Evolutionary conservation across 1,139 yeast species (phyloP).

Genomic region (Wickerhamiella infanticola): DNA sequence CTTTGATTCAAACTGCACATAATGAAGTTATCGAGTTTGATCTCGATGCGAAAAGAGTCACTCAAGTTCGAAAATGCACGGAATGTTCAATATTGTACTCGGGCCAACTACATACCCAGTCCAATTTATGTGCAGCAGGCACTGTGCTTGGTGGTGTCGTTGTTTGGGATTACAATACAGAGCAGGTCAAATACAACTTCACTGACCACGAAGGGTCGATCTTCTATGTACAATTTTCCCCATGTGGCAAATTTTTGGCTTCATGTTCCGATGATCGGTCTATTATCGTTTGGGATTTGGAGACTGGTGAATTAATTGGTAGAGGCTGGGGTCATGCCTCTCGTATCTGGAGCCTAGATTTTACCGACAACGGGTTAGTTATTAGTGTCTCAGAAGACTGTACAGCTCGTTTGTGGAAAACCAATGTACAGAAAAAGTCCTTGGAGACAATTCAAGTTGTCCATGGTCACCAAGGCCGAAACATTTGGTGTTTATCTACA

Average conservation of each 20-base stretch:
- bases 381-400: constrained; percentile 81
- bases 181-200: constrained; percentile 37
- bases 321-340: constrained; percentile 97
- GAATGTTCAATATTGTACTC: constrained; percentile 80
- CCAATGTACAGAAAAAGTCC: constrained; percentile 19
- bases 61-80: constrained; percentile 35
- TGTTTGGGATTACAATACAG: constrained; percentile 40
- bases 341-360: constrained; percentile 72
- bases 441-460: constrained; percentile 32
- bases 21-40: constrained; percentile 46
- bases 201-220: constrained; percentile 82
- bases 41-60: constrained; percentile 21
- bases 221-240: constrained; percentile 58
- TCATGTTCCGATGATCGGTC: constrained; percentile 93
- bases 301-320: constrained; percentile 40
- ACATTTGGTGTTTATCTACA: constrained; percentile 71
- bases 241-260: constrained; percentile 38
- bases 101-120: constrained; percentile 47
- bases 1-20: constrained; percentile 60
- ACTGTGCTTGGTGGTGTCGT: constrained; percentile 84
- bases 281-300: constrained; percentile 54
- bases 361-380: constrained; percentile 29
- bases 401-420: constrained; percentile 65
- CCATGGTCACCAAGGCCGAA: constrained; percentile 70
- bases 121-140: constrained; percentile 58